Evolutionary conservation across 768 basidiomycete genomes (phyloP).

Genomic region (Cubamyces sp.): DNA sequence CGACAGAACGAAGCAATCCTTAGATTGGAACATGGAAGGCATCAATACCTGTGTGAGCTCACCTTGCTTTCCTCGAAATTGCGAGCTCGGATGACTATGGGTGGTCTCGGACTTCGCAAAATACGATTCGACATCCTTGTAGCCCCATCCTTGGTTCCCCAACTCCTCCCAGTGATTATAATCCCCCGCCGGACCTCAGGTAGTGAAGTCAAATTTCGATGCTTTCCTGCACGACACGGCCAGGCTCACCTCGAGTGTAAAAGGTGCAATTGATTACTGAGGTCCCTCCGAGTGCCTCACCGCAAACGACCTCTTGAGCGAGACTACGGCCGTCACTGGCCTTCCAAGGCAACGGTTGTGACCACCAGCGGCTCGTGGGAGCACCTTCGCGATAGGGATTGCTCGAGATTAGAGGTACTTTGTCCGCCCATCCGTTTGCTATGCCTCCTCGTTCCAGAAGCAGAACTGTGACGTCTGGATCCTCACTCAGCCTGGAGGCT

Average conservation of each 20-base stretch:
- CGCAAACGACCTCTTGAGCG: conserved; percentile 25
- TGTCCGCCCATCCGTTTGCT: conserved; percentile 18
- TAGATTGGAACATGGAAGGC: background rate
- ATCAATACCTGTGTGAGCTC: background rate
- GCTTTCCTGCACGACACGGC: background rate
- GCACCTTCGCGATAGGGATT: conserved; percentile 30
- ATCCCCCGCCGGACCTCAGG: conserved; percentile 30
- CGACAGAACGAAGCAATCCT: background rate
- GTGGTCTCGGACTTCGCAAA: conserved; percentile 39
- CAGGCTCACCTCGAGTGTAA: conserved; percentile 34
- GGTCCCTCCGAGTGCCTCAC: conserved; percentile 46
- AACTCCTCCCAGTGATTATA: conserved; percentile 37
- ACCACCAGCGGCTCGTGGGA: conserved; percentile 13
- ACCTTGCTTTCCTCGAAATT: conserved; percentile 9
- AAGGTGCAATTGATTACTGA: conserved; percentile 50
- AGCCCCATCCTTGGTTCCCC: conserved; percentile 42
- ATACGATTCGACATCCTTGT: conserved; percentile 39
- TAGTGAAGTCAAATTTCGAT: background rate
- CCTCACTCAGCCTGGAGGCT: conserved; percentile 57
- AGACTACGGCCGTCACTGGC: background rate
- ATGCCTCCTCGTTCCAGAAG: conserved; percentile 56
- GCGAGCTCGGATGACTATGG: background rate
- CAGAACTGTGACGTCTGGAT: conserved; percentile 53
- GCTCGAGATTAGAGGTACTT: conserved; percentile 36
- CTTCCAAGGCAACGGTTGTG: background rate